phyloP scores from a whole-genome alignment of 768 basidiomycete genomes.

The Thelephora ganbajun region DNA sequence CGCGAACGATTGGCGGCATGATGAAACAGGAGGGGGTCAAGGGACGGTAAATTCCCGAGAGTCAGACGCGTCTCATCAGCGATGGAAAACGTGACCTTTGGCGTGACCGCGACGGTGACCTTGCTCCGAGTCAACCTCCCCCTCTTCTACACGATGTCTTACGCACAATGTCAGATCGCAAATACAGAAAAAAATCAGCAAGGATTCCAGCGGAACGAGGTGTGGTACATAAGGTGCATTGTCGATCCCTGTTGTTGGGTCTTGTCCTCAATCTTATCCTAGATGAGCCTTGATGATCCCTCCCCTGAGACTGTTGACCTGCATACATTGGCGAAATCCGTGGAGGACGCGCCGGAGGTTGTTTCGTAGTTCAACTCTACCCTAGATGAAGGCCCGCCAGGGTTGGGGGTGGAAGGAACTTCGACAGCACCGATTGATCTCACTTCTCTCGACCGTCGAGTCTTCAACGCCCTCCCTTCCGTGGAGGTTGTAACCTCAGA shows the following conservation, averaged over 20 bases:
- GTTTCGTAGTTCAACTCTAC: neutral
- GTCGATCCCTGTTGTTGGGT: neutral
- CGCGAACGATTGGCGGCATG: too few species aligned
- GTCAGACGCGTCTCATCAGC: too few species aligned
- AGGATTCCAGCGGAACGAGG: neutral
- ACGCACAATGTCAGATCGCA: neutral
- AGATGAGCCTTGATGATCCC: neutral
- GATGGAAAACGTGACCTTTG: too few species aligned
- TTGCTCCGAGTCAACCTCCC: neutral
- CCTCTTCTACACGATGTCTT: neutral
- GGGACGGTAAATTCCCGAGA: too few species aligned
- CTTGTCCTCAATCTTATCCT: neutral
- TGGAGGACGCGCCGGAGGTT: neutral
- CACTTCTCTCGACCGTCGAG: conserved; percentile 52
- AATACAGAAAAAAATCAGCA: neutral
- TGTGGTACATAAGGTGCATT: neutral
- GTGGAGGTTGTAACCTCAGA: conserved; percentile 83
- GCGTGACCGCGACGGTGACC: neutral
- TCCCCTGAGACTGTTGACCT: neutral
- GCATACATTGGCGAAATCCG: neutral
- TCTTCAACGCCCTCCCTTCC: conserved; percentile 62
- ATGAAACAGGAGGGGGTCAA: too few species aligned
- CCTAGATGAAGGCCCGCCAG: neutral
- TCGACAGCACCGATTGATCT: conserved; percentile 8
- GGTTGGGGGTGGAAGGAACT: neutral